Evolutionary conservation across 2,329 filamentous ascomycete species (phyloP).

Genomic region (Fusarium dlaminii): DNA sequence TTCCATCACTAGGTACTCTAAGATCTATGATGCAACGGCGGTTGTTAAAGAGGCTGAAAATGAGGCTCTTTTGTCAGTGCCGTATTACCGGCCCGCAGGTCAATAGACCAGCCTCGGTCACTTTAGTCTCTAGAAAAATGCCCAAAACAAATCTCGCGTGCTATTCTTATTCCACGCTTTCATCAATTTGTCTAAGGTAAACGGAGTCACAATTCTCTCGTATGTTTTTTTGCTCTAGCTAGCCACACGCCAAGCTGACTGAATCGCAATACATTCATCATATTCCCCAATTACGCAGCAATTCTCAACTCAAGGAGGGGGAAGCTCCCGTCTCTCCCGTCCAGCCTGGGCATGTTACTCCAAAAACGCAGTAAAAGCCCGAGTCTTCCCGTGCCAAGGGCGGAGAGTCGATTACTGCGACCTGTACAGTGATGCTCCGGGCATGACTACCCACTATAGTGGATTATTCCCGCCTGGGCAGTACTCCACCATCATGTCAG

Average conservation of each 20-base stretch:
- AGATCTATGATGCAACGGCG: not conserved
- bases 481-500: not conserved
- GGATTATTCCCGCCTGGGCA: not conserved
- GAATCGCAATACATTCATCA: not conserved
- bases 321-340: not conserved
- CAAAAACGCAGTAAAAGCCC: not conserved
- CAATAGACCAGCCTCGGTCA: not conserved
- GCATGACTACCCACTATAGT: not conserved
- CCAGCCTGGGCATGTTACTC: not conserved
- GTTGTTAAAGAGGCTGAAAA: not conserved
- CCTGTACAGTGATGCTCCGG: not conserved
- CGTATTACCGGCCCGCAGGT: not conserved
- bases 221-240: not conserved
- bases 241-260: not conserved
- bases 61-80: not conserved
- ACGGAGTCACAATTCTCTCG: not conserved
- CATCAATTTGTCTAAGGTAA: not conserved
- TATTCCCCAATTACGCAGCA: not conserved
- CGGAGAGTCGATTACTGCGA: not conserved
- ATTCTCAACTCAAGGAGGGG: too few species aligned
- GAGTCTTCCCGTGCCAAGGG: slow-evolving; percentile 2
- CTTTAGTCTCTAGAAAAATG: not conserved
- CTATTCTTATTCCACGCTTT: not conserved
- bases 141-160: not conserved
- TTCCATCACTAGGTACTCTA: fast-evolving